phyloP scores from a whole-genome alignment of 495 filamentous ascomycete genomes.

The Trichoderma erinaceum region DNA sequence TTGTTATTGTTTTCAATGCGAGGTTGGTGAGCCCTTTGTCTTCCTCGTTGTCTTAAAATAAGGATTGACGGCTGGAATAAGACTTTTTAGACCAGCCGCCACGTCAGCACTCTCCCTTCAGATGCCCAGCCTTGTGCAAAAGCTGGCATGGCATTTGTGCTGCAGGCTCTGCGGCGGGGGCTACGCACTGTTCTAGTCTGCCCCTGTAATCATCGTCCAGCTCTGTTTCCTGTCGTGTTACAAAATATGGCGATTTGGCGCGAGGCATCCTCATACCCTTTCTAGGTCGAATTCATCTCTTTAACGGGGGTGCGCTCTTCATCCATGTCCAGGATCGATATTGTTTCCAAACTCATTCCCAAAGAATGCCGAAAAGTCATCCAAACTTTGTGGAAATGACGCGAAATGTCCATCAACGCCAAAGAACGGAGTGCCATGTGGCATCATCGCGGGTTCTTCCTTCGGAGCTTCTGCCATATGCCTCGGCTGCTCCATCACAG shows the following conservation, averaged over 20 bases:
- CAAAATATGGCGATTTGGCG: not conserved
- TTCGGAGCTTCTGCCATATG: not conserved
- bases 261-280: not conserved
- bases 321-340: not conserved
- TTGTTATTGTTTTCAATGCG: too few species aligned
- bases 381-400: constrained; percentile 7
- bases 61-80: too few species aligned
- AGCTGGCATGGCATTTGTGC: not conserved
- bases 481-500: not conserved
- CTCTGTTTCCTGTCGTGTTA: not conserved
- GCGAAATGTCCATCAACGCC: not conserved
- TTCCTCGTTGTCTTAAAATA: too few species aligned
- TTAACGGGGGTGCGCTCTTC: not conserved
- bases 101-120: not conserved
- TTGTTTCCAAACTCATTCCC: not conserved
- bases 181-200: not conserved
- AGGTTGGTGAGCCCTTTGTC: too few species aligned
- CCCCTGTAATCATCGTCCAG: not conserved
- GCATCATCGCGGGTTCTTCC: not conserved
- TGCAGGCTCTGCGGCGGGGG: too few species aligned
- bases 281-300: not conserved
- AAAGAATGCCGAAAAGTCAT: constrained; percentile 1
- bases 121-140: not conserved
- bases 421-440: not conserved
- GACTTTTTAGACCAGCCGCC: too few species aligned